Conservation (phyloP, 257 asterid species). For the Solanum appendiculatum region DNA sequence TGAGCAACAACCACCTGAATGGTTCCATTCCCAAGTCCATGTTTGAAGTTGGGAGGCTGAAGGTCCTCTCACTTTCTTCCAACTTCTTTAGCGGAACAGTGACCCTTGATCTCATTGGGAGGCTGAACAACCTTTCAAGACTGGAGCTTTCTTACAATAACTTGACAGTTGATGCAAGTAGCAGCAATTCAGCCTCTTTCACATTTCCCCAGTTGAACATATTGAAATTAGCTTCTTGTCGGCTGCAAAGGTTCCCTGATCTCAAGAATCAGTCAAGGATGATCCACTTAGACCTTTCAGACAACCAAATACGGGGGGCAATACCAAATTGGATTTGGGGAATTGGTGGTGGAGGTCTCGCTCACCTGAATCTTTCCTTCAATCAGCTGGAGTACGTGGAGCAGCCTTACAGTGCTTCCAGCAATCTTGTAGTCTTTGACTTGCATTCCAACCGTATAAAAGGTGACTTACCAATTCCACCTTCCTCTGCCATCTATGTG, state of each 20-base stretch:
- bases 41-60: constrained; percentile 4
- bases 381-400: constrained; percentile 25
- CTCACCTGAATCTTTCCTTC: constrained; percentile 29
- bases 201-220: constrained; percentile 8
- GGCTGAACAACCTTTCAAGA: constrained; percentile 17
- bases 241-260: constrained; percentile 25
- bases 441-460: constrained; percentile 20
- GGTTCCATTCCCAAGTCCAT: constrained; percentile 19
- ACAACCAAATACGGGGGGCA: constrained; percentile 26
- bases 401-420: constrained; percentile 12
- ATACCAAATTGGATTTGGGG: constrained; percentile 57
- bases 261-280: constrained; percentile 15
- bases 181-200: neutral
- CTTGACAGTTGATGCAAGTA: constrained; percentile 18
- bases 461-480: constrained; percentile 26
- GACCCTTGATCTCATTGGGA: neutral
- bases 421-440: constrained; percentile 11
- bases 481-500: constrained; percentile 1
- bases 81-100: constrained; percentile 19
- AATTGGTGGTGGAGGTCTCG: constrained; percentile 2
- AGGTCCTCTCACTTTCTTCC: constrained; percentile 15
- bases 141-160: constrained; percentile 51
- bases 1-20: constrained; percentile 7
- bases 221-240: constrained; percentile 46
- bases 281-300: constrained; percentile 31